Base-by-base conservation (phyloP, 2,329 filamentous ascomycete species). In the Diaporthe ilicicola region DNA sequence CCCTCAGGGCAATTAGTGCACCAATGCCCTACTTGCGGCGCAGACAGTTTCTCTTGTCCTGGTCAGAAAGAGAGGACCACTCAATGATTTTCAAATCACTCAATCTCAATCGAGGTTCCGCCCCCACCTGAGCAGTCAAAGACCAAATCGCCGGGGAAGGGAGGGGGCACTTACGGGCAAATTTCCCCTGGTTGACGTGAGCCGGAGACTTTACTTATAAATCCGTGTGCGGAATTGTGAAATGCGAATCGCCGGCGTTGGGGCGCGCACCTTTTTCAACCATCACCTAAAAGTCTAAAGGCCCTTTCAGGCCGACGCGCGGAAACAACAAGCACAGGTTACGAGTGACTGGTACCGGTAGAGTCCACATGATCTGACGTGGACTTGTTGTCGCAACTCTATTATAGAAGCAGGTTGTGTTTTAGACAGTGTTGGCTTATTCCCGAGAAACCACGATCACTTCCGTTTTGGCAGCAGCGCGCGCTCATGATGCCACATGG, bases 401-500 rank as follows among this genome's bases (percentile, higher is more conserved):
- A 32, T 8, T 32, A 22, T 17, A 32, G 19, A 32, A 7, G 1
- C 9, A 8, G 17, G 10, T 13, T 22, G 39, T 27, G n/a, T 12
- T 9, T 61, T 15, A 22, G 22, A 29, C 42, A 10, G 8, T 22
- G 24, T 46, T 19, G 19, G n/a, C n/a, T n/a, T 46, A 22, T 48
- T 48, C 42, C 27, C 17, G 27, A 22, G 56, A 27, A 32, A 32
- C 8, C 27, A 48, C 39, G 56, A 48, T 62, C 39, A 48, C 39
- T 62, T 48, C 56, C 56, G 19, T 32, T 48, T 62, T 48, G 15
- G 29, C 44, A 17, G 56, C 17, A n/a, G 27, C 48, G 64, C 50
- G 39, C 64, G 64, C 48, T n/a, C 61, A 67, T 66, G 50, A 46
- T 70, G 69, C 34, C 69, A 67, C 61, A 67, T 66, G 50, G 37